These are phyloP conservation scores for Aspergillus sp. DNA, from an alignment of 2,329 filamentous ascomycete species.

Conservation along the genomic window DNA sequence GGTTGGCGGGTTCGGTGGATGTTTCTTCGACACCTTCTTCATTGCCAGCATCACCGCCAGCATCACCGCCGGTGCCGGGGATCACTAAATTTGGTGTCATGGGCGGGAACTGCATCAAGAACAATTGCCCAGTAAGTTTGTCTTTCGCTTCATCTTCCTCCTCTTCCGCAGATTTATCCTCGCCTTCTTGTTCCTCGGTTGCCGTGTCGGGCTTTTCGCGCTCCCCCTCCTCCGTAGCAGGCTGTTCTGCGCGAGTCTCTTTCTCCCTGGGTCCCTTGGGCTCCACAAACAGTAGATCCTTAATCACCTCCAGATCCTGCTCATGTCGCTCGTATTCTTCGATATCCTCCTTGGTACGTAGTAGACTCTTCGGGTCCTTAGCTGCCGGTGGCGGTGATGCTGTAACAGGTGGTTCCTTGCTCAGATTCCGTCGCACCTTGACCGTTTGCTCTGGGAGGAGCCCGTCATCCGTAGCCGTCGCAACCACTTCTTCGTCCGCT, in stretches of 20 bases:
- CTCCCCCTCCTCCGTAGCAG: constrained; percentile 6
- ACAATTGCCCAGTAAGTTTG: constrained; percentile 47
- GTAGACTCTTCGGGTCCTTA: constrained; percentile 25
- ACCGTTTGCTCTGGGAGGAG: constrained; percentile 27
- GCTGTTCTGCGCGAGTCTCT: constrained; percentile 1
- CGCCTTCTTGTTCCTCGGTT: constrained; percentile 8
- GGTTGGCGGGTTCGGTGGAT: background rate
- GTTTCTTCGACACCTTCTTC: background rate
- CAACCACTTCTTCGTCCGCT: constrained; percentile 12
- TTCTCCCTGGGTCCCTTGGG: constrained; percentile 12
- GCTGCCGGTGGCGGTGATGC: constrained; percentile 13
- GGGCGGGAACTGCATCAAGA: constrained; percentile 58
- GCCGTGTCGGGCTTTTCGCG: constrained; percentile 9
- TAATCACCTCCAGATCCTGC: constrained; percentile 33
- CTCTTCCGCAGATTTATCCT: constrained; percentile 2
- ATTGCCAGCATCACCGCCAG: background rate
- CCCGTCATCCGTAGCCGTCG: constrained; percentile 20
- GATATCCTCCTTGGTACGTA: constrained; percentile 35
- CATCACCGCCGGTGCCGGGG: constrained; percentile 17
- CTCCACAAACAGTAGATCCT: constrained; percentile 27
- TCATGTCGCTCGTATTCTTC: constrained; percentile 36
- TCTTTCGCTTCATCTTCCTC: constrained; percentile 24
- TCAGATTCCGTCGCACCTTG: constrained; percentile 27
- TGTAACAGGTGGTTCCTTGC: constrained; percentile 10
- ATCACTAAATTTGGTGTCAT: constrained; percentile 50